These are phyloP conservation scores for Brassica balearica DNA, from an alignment of 441 rosid genomes.

Conservation along the genomic window DNA sequence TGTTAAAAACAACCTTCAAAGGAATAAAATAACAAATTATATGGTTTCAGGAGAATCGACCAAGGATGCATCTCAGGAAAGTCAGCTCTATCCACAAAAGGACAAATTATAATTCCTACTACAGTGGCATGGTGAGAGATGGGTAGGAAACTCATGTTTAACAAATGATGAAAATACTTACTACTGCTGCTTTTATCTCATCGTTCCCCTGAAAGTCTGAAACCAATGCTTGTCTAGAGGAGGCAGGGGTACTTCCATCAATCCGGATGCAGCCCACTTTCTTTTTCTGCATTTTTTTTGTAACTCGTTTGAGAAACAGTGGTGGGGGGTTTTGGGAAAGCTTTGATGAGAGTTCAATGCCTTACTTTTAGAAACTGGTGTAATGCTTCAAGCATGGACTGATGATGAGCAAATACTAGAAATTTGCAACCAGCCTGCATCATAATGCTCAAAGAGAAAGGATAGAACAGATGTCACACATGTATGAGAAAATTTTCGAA, in stretches of 20 bases:
- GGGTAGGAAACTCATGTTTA: background rate
- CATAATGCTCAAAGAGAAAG: conserved; percentile 36
- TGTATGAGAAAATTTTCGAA: conserved; percentile 2
- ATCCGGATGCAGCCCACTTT: conserved; percentile 89
- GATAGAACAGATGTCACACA: conserved; percentile 28
- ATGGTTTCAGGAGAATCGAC: conserved; percentile 1
- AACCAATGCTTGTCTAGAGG: conserved; percentile 78
- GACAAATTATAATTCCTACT: background rate
- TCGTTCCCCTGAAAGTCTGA: conserved; percentile 92
- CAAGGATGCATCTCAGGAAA: background rate
- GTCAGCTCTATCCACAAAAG: background rate
- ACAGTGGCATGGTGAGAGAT: conserved; percentile 13
- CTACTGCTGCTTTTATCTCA: conserved; percentile 84
- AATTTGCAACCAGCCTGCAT: conserved; percentile 98
- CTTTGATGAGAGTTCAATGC: conserved; percentile 25
- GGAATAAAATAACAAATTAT: background rate
- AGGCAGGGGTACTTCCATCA: conserved; percentile 86
- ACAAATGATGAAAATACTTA: conserved; percentile 44
- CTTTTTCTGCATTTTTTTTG: conserved; percentile 70
- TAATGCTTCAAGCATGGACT: conserved; percentile 83
- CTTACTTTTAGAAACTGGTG: conserved; percentile 85
- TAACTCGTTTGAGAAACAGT: conserved; percentile 33
- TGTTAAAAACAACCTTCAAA: conserved; percentile 1
- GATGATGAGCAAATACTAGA: conserved; percentile 94
- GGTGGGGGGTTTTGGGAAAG: conserved; percentile 23